Evolutionary conservation across 371 early-diverging fungal genomes (phyloP).

Genomic region (Umbelopsis sp.): DNA sequence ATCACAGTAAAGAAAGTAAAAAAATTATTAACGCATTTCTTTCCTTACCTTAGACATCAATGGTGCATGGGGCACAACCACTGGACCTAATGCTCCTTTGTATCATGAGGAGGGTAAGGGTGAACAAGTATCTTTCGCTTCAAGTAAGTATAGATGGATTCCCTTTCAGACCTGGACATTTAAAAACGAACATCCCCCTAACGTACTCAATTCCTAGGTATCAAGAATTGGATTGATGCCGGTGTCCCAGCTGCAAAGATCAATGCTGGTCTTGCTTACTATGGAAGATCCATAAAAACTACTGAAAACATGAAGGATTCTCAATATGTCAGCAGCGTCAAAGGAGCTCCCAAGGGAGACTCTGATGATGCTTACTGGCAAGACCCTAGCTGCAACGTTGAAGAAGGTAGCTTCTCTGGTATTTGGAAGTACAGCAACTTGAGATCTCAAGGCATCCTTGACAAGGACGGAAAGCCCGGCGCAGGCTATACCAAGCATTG

Average conservation of each 20-base stretch:
- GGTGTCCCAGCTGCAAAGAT: constrained; percentile 70
- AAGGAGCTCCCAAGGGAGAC: constrained; percentile 55
- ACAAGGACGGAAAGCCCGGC: constrained; percentile 46
- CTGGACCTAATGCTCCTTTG: constrained; percentile 73
- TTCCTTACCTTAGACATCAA: constrained; percentile 39
- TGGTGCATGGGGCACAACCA: constrained; percentile 66
- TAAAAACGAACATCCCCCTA: no score
- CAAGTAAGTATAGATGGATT: constrained; percentile 30
- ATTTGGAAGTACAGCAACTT: constrained; percentile 70
- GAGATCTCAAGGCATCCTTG: constrained; percentile 54
- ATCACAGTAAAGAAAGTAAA: no score
- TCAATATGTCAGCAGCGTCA: constrained; percentile 40
- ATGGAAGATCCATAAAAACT: constrained; percentile 69
- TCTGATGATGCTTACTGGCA: constrained; percentile 54
- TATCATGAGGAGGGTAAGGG: constrained; percentile 44
- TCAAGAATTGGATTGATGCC: constrained; percentile 61
- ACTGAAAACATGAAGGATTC: constrained; percentile 26
- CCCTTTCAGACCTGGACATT: no score
- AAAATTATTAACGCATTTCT: background rate
- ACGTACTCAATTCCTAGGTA: constrained; percentile 27
- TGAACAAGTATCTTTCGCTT: constrained; percentile 54
- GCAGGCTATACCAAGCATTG: constrained; percentile 59
- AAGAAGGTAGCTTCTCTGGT: constrained; percentile 44
- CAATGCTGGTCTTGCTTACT: constrained; percentile 68
- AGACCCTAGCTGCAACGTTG: constrained; percentile 44